Evolutionary conservation across 2,329 filamentous ascomycete genomes (phyloP), one percentile per base, ranked within the genome.

Genomic region (Thyridium curvatum): DNA sequence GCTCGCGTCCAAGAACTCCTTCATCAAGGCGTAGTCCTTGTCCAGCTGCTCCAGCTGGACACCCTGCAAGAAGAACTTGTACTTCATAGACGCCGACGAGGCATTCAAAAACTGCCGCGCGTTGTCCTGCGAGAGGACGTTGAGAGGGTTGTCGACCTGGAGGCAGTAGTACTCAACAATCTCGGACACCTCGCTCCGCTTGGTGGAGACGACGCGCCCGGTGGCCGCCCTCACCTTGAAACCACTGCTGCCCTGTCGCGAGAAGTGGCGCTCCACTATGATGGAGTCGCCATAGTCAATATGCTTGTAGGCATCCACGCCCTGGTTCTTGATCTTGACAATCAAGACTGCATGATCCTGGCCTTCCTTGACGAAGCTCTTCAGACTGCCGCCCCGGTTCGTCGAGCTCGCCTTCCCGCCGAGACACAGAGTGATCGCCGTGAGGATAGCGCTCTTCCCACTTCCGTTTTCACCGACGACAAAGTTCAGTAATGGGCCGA

Each of bases 401-500:
- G 93, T 97, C 13, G 86, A 79, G 39, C 87, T 87, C 2, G 93
- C 90, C 60, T 96, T 97, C 15, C 86, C 91, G 43, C 93, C 93
- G n/a, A 98, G 71, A 54, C 93, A 97, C 28, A 98, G 72, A 0
- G 89, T 95, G 47, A 98, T 78, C 4, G 89, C 93, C 1, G 93
- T 97, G 18, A 98, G 67, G 12, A 97, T 84, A 3, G 93, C 93
- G 59, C 93, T 98, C 67, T 98, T 98, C 29, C 93, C 93, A 56
- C 91, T 97, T 26, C 93, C 93, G 56, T 98, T 98, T 60, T 95
- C 89, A 13, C 93, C 93, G 40, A 96, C 90, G 45, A 98, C 90
- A 62, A 98, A 98, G 62, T 98, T 98, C 60, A 98, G 94, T 30
- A 96, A 69, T 1, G 93, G 93, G 0, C 93, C 93, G n/a, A 98